Conservation (phyloP, 768 basidiomycete species). For the Tulasnella sp. region DNA sequence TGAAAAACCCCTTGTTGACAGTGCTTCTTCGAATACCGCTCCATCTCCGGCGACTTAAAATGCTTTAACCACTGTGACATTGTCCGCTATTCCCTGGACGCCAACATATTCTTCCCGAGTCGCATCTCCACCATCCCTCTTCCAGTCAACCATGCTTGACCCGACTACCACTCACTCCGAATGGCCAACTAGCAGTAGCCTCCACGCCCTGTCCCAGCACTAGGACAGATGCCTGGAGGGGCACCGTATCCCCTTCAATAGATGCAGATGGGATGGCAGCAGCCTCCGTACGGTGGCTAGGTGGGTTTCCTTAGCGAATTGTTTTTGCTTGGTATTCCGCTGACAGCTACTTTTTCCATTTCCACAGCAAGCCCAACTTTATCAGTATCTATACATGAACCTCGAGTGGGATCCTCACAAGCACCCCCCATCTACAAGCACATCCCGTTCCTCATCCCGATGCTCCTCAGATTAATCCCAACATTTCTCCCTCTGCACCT, state of each 20-base stretch:
- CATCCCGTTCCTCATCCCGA: not conserved
- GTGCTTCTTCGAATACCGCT: not conserved
- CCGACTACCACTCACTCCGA: constrained; percentile 31
- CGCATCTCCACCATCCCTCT: constrained; percentile 34
- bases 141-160: constrained; percentile 30
- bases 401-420: constrained; percentile 30
- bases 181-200: constrained; percentile 27
- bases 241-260: too few species aligned
- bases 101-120: constrained; percentile 38
- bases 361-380: not conserved
- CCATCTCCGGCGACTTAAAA: constrained; percentile 19
- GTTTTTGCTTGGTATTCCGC: not conserved
- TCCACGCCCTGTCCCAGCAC: not conserved
- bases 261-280: too few species aligned
- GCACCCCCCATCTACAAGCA: constrained; percentile 38
- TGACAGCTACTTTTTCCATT: not conserved
- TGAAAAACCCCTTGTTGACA: too few species aligned
- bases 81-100: constrained; percentile 30
- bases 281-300: too few species aligned
- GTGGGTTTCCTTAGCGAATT: too few species aligned
- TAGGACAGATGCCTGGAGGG: not conserved
- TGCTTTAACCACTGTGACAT: constrained; percentile 22
- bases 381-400: not conserved
- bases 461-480: not conserved
- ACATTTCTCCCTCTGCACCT: not conserved